A percentile compares a stretch with the other conserved stretches of the same genome.
phyloP scores from a whole-genome alignment of 176 grass and related monocot species.

The Oryza meyeriana region DNA sequence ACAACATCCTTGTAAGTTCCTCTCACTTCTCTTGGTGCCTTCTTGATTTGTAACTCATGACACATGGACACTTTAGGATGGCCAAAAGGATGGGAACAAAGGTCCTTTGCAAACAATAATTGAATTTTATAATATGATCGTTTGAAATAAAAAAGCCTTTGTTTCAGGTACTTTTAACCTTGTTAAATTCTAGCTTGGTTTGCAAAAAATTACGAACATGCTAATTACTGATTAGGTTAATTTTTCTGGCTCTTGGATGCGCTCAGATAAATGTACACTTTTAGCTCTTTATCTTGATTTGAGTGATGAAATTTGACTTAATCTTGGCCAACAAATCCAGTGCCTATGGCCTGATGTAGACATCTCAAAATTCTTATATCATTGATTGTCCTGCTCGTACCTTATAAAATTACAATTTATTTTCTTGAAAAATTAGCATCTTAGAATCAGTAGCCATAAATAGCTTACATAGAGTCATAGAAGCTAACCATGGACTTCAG shows the following conservation, averaged over 20 bases:
- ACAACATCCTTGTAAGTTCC: constrained; percentile 86
- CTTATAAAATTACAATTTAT: not conserved
- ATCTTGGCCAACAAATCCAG: not conserved
- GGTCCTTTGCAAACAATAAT: not conserved
- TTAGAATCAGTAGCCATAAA: not conserved
- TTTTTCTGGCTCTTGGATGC: not conserved
- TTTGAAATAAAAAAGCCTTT: not conserved
- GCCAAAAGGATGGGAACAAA: not conserved
- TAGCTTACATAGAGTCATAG: not conserved
- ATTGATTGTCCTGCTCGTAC: not conserved
- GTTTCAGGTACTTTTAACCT: not conserved
- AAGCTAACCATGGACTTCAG: not conserved
- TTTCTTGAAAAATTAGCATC: not conserved
- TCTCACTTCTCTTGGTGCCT: not conserved
- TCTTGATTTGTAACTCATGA: not conserved
- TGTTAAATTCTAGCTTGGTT: not conserved
- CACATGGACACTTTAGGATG: not conserved
- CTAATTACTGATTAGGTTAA: not conserved
- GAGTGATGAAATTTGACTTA: no score
- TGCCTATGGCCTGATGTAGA: not conserved
- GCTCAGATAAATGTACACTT: not conserved
- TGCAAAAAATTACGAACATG: not conserved
- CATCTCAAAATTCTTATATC: not conserved
- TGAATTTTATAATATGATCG: not conserved
- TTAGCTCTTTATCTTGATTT: not conserved